These are phyloP conservation scores for Sindora glabra DNA, from an alignment of 306 rosid genomes.

Conservation along the genomic window DNA sequence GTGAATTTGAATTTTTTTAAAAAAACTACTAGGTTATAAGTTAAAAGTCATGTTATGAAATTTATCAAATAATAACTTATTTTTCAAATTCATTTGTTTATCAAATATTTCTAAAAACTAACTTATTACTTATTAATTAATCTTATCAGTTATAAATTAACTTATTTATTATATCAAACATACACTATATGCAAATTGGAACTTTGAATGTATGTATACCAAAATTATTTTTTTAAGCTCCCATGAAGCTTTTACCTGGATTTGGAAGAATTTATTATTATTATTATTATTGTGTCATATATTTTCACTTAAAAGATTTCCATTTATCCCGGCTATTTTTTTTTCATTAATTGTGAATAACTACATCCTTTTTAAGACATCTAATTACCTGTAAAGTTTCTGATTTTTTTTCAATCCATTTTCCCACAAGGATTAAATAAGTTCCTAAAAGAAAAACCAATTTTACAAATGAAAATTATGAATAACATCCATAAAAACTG, in stretches of 20 bases:
- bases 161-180: constrained; percentile 28
- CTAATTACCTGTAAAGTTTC: too few species aligned
- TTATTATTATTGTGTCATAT: not conserved
- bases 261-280: constrained; percentile 16
- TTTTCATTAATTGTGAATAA: constrained; percentile 10
- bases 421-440: too few species aligned
- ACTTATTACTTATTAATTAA: too few species aligned
- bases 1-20: too few species aligned
- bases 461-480: not conserved
- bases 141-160: too few species aligned
- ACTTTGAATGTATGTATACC: constrained; percentile 6
- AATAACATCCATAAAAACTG: not conserved
- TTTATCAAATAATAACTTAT: too few species aligned
- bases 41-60: too few species aligned
- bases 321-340: constrained; percentile 16
- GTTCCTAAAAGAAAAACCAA: constrained; percentile 2
- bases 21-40: too few species aligned
- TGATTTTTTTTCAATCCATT: too few species aligned
- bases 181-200: too few species aligned
- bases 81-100: too few species aligned
- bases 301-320: constrained; percentile 14
- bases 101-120: too few species aligned
- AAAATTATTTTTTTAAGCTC: constrained; percentile 8
- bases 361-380: not conserved
- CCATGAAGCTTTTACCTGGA: not conserved